phyloP scores from a whole-genome alignment of 345 rosid species.

The Gossypium sturtianum region DNA sequence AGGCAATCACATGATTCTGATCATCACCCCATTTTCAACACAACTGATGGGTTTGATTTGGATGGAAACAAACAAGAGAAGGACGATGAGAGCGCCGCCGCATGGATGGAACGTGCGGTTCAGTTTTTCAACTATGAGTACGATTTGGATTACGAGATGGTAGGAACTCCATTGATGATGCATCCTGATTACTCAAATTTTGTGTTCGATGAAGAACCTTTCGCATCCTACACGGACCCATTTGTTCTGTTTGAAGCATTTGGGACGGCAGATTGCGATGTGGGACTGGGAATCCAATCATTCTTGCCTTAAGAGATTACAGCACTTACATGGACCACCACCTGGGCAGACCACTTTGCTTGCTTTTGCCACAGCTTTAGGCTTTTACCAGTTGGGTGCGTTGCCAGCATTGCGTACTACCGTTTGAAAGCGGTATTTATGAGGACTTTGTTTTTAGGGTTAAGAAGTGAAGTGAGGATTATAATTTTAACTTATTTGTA shows the following conservation, averaged over 20 bases:
- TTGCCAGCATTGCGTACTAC: not conserved
- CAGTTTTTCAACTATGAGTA: slow-evolving; percentile 23
- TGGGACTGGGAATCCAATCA: slow-evolving; percentile 10
- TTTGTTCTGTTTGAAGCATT: slow-evolving; percentile 37
- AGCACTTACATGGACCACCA: not conserved
- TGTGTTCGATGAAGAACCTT: slow-evolving; percentile 36
- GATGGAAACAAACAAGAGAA: slow-evolving; percentile 2
- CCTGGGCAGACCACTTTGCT: not conserved
- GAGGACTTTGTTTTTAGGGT: not conserved
- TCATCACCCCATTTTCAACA: not conserved
- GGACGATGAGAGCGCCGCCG: not conserved
- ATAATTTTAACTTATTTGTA: slow-evolving; percentile 10
- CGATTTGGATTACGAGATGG: slow-evolving; percentile 2
- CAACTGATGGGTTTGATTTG: slow-evolving; percentile 2
- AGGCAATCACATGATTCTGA: not conserved
- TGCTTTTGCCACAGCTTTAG: not conserved
- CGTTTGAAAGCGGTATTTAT: not conserved
- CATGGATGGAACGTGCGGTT: slow-evolving; percentile 34
- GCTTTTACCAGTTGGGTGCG: not conserved
- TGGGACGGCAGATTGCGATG: slow-evolving; percentile 13
- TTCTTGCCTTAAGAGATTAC: slow-evolving; percentile 29
- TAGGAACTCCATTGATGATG: slow-evolving; percentile 28
- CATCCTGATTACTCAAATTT: slow-evolving; percentile 13
- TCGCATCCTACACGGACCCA: slow-evolving; percentile 40
- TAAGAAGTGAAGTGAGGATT: slow-evolving; percentile 4